Percentiles rank a stretch among this genome's conserved stretches.
Evolutionary conservation across 2,329 filamentous ascomycete genomes (phyloP).

Genomic region (Sclerotinia borealis): DNA sequence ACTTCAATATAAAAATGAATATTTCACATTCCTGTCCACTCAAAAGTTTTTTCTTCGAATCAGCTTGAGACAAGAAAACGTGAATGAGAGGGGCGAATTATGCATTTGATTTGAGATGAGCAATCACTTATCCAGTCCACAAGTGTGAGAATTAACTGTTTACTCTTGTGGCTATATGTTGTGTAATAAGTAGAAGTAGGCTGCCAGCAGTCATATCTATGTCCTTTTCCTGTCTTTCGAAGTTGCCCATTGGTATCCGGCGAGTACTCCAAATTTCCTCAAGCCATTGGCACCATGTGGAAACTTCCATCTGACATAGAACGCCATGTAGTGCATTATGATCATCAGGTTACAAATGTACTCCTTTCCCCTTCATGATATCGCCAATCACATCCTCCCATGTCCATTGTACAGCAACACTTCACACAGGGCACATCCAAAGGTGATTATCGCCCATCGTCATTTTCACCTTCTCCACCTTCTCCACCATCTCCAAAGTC

Average conservation of each 20-base stretch:
- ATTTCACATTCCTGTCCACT: background rate
- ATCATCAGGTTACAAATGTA: background rate
- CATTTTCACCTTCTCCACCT: background rate
- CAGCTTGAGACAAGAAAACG: no score
- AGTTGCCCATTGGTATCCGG: background rate
- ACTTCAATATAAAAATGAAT: background rate
- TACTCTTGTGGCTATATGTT: background rate
- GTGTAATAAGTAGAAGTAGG: background rate
- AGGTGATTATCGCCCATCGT: background rate
- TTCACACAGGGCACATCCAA: constrained; percentile 6
- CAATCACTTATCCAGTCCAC: background rate
- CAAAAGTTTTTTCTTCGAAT: background rate
- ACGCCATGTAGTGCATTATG: background rate
- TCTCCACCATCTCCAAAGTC: background rate
- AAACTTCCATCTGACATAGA: background rate
- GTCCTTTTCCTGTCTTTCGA: background rate
- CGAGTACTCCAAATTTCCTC: background rate
- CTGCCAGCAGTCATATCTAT: background rate
- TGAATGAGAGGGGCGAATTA: background rate
- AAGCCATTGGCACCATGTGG: background rate
- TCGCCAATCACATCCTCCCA: background rate
- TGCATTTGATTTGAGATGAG: background rate
- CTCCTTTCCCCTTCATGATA: background rate
- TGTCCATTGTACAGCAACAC: background rate
- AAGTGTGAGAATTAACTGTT: background rate